Base-by-base conservation (phyloP, 139 green algal species). In the Tetradesmus lagerheimii region DNA sequence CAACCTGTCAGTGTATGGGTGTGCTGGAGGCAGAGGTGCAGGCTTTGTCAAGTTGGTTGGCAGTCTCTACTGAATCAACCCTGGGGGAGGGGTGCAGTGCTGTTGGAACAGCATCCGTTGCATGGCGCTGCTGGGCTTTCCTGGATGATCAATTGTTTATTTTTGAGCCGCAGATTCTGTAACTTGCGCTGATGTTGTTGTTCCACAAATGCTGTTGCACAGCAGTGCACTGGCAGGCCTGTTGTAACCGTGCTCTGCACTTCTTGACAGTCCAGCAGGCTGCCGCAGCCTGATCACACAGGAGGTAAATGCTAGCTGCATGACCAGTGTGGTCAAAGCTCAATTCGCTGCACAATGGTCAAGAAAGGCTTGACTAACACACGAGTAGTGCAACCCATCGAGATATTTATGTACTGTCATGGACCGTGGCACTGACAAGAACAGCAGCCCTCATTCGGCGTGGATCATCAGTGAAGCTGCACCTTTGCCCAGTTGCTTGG, bases 351-450 rank as follows among this genome's bases (percentile, higher is more conserved):
- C 20, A 31, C 9, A 71, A 0, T 6, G 50, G 3, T n/a, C 25
- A n/a, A 31, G 4, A 23, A n/a, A 31, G 18, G 23, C 12, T 31
- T 31, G 12, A 11, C 4, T 6, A 20, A 71, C 20, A 71, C 23
- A 31, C 2, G 0, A 31, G 57, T 71, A 1, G 23, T 71, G 20
- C 23, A 71, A 23, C 31, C 53, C 57, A 6, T 71, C 23, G 4
- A 71, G 57, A 71, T 71, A 71, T 71, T 71, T 31, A 31, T 71
- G 57, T 71, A 31, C 57, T 71, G 57, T 71, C 57, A 71, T 71
- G 57, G 20, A 71, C 3, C 57, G 31, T 31, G 57, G 57, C 57
- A 71, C 57, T 71, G 57, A 71, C 57, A 71, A 71, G 57, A n/a
- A 31, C 57, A 71, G 57, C 57, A 71, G 57, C 57, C 57, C 57